Conservation (phyloP, 305 asterid species). For the Fraxinus sp. region DNA sequence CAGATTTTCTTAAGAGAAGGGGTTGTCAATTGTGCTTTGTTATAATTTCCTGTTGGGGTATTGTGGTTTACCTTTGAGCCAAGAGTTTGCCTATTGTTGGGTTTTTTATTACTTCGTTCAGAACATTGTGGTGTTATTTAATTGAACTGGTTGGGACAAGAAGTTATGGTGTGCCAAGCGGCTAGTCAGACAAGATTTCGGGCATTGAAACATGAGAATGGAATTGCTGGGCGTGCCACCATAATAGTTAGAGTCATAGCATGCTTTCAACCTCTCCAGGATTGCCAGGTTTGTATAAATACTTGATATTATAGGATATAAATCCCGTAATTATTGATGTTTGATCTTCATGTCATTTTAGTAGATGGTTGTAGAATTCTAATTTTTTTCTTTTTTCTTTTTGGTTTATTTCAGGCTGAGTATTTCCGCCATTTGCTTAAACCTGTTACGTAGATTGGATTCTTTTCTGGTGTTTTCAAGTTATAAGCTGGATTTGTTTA, state of each 20-base stretch:
- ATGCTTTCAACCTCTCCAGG: slow-evolving; percentile 98
- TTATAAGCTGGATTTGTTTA: slow-evolving; percentile 52
- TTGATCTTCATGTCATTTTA: neutral
- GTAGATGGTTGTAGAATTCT: neutral
- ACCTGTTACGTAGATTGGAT: slow-evolving; percentile 84
- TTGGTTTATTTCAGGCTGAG: slow-evolving; percentile 73
- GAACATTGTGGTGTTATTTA: slow-evolving; percentile 35
- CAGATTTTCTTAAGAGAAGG: neutral
- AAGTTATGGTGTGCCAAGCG: slow-evolving; percentile 99
- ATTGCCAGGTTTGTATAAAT: slow-evolving; percentile 73
- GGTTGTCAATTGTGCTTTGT: neutral
- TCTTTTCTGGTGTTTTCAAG: slow-evolving; percentile 39
- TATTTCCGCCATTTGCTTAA: slow-evolving; percentile 86
- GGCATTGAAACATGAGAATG: slow-evolving; percentile 85
- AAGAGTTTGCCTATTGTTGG: slow-evolving; percentile 23
- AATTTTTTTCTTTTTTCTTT: neutral
- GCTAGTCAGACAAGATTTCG: slow-evolving; percentile 96
- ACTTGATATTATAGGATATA: neutral
- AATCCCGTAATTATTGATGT: neutral
- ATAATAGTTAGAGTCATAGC: slow-evolving; percentile 91
- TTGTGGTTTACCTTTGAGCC: slow-evolving; percentile 9
- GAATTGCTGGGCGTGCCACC: slow-evolving; percentile 81
- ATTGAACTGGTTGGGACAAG: slow-evolving; percentile 46
- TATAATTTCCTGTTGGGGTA: neutral
- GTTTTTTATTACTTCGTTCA: slow-evolving; percentile 13